Evolutionary conservation across 2,329 filamentous ascomycete genomes (phyloP).

Genomic region (Aspergillus pseudonomiae): DNA sequence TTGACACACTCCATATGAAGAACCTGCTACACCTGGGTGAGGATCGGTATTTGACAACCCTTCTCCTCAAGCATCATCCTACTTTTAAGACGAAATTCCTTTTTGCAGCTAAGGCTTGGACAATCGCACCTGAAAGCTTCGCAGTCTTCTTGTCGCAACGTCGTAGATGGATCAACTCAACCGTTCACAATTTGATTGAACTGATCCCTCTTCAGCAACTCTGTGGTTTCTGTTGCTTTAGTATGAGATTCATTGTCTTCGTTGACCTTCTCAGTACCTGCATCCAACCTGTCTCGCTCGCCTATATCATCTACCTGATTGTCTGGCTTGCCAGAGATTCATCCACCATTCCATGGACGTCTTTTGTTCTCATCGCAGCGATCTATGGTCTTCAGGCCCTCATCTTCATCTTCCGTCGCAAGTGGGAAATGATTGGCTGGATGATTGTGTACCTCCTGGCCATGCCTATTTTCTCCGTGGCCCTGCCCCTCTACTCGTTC

Average conservation of each 20-base stretch:
- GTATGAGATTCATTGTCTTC: slow-evolving; percentile 98
- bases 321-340: slow-evolving; percentile 67
- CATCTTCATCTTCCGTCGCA: slow-evolving; percentile 93
- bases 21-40: slow-evolving; percentile 95
- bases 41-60: slow-evolving; percentile 93
- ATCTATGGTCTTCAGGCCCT: slow-evolving; percentile 96
- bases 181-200: slow-evolving; percentile 95
- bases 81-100: slow-evolving; percentile 99
- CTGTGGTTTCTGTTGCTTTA: slow-evolving; percentile 99
- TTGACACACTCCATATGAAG: slow-evolving; percentile 98
- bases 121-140: slow-evolving; percentile 94
- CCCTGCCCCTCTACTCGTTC: slow-evolving; percentile 89
- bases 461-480: slow-evolving; percentile 88
- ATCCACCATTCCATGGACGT: slow-evolving; percentile 73
- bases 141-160: slow-evolving; percentile 94
- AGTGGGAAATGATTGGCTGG: slow-evolving; percentile 99
- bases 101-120: slow-evolving; percentile 90
- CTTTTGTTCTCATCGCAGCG: slow-evolving; percentile 88
- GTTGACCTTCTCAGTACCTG: slow-evolving; percentile 89
- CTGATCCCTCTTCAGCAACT: slow-evolving; percentile 91
- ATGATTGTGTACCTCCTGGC: slow-evolving; percentile 95
- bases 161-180: slow-evolving; percentile 99
- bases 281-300: slow-evolving; percentile 86
- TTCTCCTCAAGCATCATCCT: slow-evolving; percentile 87
- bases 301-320: slow-evolving; percentile 88